A percentile compares a stretch with the other conserved stretches of the same genome.
Evolutionary conservation across 306 rosid species (phyloP).

Genomic region (Herpetospermum pedunculosum): DNA sequence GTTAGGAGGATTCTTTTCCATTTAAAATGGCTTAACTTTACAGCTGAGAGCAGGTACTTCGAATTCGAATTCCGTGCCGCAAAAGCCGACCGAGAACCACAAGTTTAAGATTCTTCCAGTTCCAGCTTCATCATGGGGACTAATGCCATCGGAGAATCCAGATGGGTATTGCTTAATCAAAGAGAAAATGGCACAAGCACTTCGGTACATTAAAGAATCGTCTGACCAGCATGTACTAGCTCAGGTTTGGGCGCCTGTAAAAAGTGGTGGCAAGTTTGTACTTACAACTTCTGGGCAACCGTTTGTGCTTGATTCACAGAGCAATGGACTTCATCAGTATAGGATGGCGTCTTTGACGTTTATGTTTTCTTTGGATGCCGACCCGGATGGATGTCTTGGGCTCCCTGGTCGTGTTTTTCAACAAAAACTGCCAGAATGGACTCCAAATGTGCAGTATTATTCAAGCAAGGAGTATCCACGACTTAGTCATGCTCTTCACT

Average conservation of each 20-base stretch:
- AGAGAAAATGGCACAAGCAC: constrained; percentile 82
- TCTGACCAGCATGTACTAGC: constrained; percentile 64
- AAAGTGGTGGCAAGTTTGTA: constrained; percentile 30
- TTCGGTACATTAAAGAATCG: constrained; percentile 55
- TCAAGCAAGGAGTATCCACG: constrained; percentile 67
- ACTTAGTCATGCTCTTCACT: constrained; percentile 53
- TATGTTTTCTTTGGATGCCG: constrained; percentile 57
- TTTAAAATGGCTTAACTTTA: constrained; percentile 17
- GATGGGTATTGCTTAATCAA: constrained; percentile 46
- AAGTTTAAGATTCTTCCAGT: constrained; percentile 13
- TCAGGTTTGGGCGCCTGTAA: constrained; percentile 89
- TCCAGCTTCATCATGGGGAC: constrained; percentile 26
- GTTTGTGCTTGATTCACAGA: constrained; percentile 57
- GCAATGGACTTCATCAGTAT: constrained; percentile 64
- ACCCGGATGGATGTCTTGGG: constrained; percentile 41
- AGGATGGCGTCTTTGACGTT: constrained; percentile 53
- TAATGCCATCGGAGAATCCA: constrained; percentile 28
- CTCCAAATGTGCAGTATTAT: constrained; percentile 84
- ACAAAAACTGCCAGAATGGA: constrained; percentile 80
- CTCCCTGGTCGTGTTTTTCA: constrained; percentile 86
- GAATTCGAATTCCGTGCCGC: constrained; percentile 26
- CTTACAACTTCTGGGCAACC: constrained; percentile 90
- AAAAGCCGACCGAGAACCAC: constrained; percentile 33
- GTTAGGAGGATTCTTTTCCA: constrained; percentile 8
- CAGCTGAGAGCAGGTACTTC: constrained; percentile 26